These are phyloP conservation scores for Xanthoceras sorbifolium DNA, from an alignment of 345 rosid species.

Conservation along the genomic window DNA sequence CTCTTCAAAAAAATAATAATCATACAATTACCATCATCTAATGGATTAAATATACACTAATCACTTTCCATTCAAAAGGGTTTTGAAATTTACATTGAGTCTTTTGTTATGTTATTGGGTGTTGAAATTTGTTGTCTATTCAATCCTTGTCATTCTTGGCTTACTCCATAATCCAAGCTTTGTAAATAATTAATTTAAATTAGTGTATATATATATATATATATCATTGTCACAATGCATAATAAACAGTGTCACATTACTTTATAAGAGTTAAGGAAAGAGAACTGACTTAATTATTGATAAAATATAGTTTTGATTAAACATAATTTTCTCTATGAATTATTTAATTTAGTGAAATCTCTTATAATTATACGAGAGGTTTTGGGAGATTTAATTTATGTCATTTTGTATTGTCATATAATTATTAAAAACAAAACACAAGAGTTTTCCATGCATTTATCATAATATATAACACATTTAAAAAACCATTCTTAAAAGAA, in stretches of 20 bases:
- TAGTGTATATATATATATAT: too few species aligned
- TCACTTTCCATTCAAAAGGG: constrained; percentile 10
- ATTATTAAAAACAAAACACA: not conserved
- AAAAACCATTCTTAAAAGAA: too few species aligned
- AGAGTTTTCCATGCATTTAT: not conserved
- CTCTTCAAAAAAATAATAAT: not conserved
- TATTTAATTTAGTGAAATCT: too few species aligned
- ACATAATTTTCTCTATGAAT: not conserved
- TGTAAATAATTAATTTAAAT: not conserved
- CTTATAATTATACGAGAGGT: not conserved
- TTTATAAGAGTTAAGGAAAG: not conserved
- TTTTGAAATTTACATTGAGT: constrained; percentile 4
- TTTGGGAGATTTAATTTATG: not conserved
- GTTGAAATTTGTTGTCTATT: constrained; percentile 28
- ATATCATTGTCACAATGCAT: not conserved
- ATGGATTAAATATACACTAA: constrained; percentile 10
- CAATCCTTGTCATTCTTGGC: constrained; percentile 22
- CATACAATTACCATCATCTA: not conserved
- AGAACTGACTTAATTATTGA: not conserved
- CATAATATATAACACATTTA: not conserved
- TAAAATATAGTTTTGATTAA: not conserved
- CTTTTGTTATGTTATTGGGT: constrained; percentile 21
- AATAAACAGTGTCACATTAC: not conserved
- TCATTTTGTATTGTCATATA: too few species aligned
- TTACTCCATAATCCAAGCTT: not conserved